Evolutionary conservation across 768 basidiomycete genomes (phyloP).

Genomic region (Cystoderma amianthinum): DNA sequence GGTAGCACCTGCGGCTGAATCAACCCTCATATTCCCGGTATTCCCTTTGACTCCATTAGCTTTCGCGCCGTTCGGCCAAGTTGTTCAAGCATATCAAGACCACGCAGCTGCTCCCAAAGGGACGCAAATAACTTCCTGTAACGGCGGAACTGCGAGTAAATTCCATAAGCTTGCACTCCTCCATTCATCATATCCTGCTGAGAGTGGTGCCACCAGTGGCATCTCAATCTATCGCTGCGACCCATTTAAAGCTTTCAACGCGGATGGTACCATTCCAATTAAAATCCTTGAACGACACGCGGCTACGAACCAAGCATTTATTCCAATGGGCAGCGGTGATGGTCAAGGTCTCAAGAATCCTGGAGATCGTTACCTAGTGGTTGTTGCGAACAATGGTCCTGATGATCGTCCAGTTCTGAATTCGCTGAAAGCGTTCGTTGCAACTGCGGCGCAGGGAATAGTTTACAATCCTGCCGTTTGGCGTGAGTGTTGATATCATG

Average conservation of each 20-base stretch:
- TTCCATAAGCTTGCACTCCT: slow-evolving; percentile 87
- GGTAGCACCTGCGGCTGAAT: not conserved
- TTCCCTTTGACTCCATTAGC: slow-evolving; percentile 77
- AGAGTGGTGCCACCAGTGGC: slow-evolving; percentile 49
- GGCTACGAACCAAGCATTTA: slow-evolving; percentile 87
- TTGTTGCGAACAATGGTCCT: slow-evolving; percentile 74
- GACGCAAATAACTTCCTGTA: slow-evolving; percentile 72
- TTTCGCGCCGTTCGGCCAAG: slow-evolving; percentile 85
- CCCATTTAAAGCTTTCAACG: slow-evolving; percentile 35
- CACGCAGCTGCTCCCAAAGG: slow-evolving; percentile 59
- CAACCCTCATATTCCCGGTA: slow-evolving; percentile 36
- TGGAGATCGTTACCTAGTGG: slow-evolving; percentile 65
- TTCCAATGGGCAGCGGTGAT: slow-evolving; percentile 77
- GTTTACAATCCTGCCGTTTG: slow-evolving; percentile 80
- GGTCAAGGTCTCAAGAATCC: slow-evolving; percentile 42
- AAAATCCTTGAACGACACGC: slow-evolving; percentile 84
- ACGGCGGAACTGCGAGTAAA: slow-evolving; percentile 86
- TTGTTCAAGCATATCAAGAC: slow-evolving; percentile 82
- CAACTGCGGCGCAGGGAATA: slow-evolving; percentile 76
- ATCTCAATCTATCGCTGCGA: slow-evolving; percentile 84
- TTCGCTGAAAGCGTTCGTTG: slow-evolving; percentile 78
- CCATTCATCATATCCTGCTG: slow-evolving; percentile 55
- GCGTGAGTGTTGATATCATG: slow-evolving; percentile 61
- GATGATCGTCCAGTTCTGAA: slow-evolving; percentile 73
- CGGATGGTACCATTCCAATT: slow-evolving; percentile 48